Base-by-base conservation (phyloP, 805 yeast species). In the Lachancea quebecensis region DNA sequence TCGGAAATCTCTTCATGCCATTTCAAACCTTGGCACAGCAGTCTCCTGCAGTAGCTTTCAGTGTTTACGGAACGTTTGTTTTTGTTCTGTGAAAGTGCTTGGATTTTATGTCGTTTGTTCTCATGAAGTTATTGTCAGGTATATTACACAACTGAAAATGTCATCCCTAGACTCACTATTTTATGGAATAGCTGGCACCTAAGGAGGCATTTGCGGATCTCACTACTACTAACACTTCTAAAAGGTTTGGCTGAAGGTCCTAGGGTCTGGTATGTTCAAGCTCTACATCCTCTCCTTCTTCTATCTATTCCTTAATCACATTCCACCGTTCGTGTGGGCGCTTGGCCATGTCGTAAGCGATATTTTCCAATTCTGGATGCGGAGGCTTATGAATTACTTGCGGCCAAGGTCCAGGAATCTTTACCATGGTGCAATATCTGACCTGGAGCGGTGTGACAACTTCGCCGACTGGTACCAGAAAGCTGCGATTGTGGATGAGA, bases 401-500 rank as follows among this genome's bases (percentile, higher is more conserved):
- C 54, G 64, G 36, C 66, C 68, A 8, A 53, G 52, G 45, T 62
- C 67, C 2, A 45, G 66, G 15, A 52, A 55, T 9, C 42, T 53
- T 12, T 58, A 62, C 45, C 59, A 73, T 46, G 74, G 73, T 39
- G 74, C 73, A 10, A 68, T 75, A 39, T 72, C 72, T 50, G 69
- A 71, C 48, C 59, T 81, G 33, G 73, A 74, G 15, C 66, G 65
- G 16, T 82, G 83, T 15, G 68, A 71, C 36, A 72, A 75, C 15
- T 85, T 79, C 60, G 77, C 73, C 34, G 91, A 85, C 46, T 91
- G 95, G 91, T 81, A 74, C 50, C 66, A 63, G 16, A 72, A 66
- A 16, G 80, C 82, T 0, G 59, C 64, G 5, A 62, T 68, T 39
- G 69, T 79, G 1, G 84, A 79, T 49, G 68, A 68, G 35, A 60